These are phyloP conservation scores for Centaurea solstitialis DNA, from an alignment of 129 eudicot genomes.

Conservation along the genomic window DNA sequence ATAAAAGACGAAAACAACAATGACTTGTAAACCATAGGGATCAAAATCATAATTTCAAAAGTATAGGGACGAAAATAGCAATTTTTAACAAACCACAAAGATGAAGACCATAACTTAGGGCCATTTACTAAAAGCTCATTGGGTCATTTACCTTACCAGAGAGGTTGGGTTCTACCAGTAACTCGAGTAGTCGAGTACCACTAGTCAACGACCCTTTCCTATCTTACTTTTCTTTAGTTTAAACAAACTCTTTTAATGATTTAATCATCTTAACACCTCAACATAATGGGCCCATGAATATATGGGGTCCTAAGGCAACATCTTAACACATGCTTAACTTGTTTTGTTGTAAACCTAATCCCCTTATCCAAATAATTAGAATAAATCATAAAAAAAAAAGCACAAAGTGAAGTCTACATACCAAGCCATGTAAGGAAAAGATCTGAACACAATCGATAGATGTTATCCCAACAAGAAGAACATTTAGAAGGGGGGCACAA, in stretches of 20 bases:
- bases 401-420: conserved; percentile 40
- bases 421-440: conserved; percentile 93
- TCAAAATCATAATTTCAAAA: too few species aligned
- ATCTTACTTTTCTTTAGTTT: background rate
- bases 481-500: conserved; percentile 76
- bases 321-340: background rate
- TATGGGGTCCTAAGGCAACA: background rate
- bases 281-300: background rate
- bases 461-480: conserved; percentile 83
- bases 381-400: background rate
- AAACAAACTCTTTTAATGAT: background rate
- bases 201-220: background rate
- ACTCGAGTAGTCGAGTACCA: background rate
- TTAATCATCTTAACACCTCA: background rate
- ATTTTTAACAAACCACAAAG: too few species aligned
- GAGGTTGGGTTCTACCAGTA: background rate
- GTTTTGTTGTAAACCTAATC: background rate
- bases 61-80: too few species aligned
- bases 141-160: too few species aligned
- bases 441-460: conserved; percentile 78
- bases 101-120: too few species aligned
- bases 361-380: background rate
- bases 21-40: too few species aligned
- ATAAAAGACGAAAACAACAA: too few species aligned
- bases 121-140: too few species aligned